A percentile compares a stretch with the other conserved stretches of the same genome.
Evolutionary conservation across 371 early-diverging fungal species (phyloP).

Genomic region (Mortierella sp.): DNA sequence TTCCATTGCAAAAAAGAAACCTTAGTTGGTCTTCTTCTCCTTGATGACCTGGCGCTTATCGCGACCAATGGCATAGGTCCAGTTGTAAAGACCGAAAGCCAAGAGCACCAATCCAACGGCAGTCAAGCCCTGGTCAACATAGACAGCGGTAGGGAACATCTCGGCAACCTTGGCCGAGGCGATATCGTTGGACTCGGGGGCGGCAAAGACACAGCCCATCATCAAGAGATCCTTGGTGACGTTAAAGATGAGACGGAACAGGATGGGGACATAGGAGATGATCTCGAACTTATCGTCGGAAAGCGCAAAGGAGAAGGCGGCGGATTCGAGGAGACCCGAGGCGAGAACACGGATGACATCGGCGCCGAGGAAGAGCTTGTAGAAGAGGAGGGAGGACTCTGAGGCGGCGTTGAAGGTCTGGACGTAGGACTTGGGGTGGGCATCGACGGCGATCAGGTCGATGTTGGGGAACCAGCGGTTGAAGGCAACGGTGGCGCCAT

Average conservation of each 20-base stretch:
- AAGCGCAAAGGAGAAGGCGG: constrained; percentile 53
- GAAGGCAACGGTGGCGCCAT: constrained; percentile 42
- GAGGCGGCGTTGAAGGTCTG: constrained; percentile 37
- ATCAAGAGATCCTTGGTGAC: constrained; percentile 52
- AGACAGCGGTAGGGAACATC: constrained; percentile 36
- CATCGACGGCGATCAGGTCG: constrained; percentile 50
- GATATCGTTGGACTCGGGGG: constrained; percentile 39
- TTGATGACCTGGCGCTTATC: constrained; percentile 55
- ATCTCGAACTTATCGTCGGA: constrained; percentile 38
- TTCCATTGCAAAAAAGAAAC: neutral
- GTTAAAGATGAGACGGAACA: constrained; percentile 34
- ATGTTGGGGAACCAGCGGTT: constrained; percentile 46
- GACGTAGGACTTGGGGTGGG: constrained; percentile 46
- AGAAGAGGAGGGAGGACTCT: constrained; percentile 27
- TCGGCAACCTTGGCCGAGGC: constrained; percentile 49
- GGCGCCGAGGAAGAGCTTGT: constrained; percentile 36
- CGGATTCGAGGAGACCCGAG: constrained; percentile 42
- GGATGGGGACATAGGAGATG: constrained; percentile 27
- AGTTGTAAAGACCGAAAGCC: constrained; percentile 45
- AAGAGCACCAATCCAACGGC: constrained; percentile 21
- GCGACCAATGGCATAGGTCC: constrained; percentile 55
- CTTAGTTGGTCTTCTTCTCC: constrained; percentile 37
- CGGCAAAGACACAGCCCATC: constrained; percentile 33
- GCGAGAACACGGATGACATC: constrained; percentile 45
- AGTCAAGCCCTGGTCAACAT: constrained; percentile 29